A percentile compares a stretch with the other conserved stretches of the same genome.
These are phyloP conservation scores for Withania somnifera DNA, from an alignment of 305 asterid species.

Conservation along the genomic window DNA sequence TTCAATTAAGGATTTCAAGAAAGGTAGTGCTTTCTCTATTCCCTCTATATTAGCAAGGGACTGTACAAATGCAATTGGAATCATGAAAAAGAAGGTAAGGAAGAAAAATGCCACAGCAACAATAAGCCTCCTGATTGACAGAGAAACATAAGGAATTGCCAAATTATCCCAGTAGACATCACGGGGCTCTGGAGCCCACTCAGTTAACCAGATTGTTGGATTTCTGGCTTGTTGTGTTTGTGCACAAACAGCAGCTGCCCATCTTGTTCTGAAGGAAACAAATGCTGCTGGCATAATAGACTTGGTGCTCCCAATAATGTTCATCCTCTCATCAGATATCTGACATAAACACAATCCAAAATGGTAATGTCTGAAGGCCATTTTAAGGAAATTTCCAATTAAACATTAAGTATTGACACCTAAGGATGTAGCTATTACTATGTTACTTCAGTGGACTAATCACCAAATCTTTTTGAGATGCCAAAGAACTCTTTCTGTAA, in stretches of 20 bases:
- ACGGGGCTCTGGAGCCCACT: constrained; percentile 97
- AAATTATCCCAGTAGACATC: constrained; percentile 81
- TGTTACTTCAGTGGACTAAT: background rate
- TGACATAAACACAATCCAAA: constrained; percentile 10
- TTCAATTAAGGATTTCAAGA: constrained; percentile 55
- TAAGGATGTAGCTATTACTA: background rate
- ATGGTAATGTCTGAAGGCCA: background rate
- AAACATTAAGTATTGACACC: background rate
- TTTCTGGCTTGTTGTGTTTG: constrained; percentile 89
- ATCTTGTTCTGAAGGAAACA: constrained; percentile 84
- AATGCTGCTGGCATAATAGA: constrained; percentile 81
- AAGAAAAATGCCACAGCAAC: constrained; percentile 76
- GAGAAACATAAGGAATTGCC: constrained; percentile 87
- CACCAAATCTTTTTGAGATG: background rate
- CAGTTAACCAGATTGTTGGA: constrained; percentile 89
- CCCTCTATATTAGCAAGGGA: constrained; percentile 83
- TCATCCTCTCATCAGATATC: constrained; percentile 68
- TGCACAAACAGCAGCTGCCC: constrained; percentile 98
- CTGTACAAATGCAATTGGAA: constrained; percentile 84
- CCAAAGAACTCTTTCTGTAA: background rate
- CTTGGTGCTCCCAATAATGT: constrained; percentile 46
- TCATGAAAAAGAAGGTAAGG: constrained; percentile 85
- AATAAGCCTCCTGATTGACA: constrained; percentile 69
- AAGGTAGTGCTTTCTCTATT: constrained; percentile 54
- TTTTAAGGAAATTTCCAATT: background rate